Evolutionary conservation across 768 basidiomycete genomes (phyloP).

Genomic region (Lactarius pseudohatsudake): DNA sequence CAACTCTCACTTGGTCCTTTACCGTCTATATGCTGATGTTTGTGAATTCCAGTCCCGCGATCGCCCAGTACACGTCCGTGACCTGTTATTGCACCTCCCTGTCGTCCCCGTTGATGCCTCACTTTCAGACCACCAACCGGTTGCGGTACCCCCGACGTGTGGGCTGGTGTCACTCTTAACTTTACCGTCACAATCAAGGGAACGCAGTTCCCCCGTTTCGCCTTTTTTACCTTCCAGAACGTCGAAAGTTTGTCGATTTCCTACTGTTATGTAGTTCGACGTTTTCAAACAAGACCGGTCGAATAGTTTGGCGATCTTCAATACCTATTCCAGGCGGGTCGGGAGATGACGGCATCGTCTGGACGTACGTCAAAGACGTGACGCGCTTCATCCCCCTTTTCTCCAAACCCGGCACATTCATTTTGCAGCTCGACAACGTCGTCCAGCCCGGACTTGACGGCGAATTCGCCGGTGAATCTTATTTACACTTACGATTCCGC

Average conservation of each 20-base stretch:
- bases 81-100: not conserved
- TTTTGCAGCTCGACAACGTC: no score
- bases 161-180: constrained; percentile 74
- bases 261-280: not conserved
- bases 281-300: not conserved
- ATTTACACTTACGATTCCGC: not conserved
- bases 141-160: constrained; percentile 67
- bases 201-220: constrained; percentile 71
- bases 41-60: constrained; percentile 45
- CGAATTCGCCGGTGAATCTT: no score
- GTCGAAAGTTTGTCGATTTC: constrained; percentile 60
- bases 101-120: not conserved
- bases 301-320: constrained; percentile 52
- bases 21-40: not conserved
- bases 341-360: no score
- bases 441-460: no score
- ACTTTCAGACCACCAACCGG: constrained; percentile 63
- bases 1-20: constrained; percentile 11
- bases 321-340: no score
- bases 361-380: no score
- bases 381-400: no score
- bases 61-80: constrained; percentile 59
- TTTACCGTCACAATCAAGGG: constrained; percentile 78
- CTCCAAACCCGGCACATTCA: no score
- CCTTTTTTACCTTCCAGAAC: constrained; percentile 72